These are phyloP conservation scores for Globisporangium heterothallicum DNA, from an alignment of 352 stramenopile species.

Conservation along the genomic window DNA sequence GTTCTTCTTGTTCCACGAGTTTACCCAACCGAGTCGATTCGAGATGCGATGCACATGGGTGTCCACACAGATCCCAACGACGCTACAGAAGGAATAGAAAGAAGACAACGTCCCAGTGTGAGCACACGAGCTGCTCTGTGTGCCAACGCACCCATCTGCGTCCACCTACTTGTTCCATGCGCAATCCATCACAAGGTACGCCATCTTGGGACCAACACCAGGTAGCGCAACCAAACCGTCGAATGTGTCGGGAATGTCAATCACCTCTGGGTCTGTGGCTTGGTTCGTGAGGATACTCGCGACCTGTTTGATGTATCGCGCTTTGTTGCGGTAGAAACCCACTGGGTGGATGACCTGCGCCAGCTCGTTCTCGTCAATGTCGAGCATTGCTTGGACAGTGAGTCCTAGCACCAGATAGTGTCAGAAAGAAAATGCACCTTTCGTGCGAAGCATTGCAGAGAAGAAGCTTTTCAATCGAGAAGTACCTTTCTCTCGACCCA, in stretches of 20 bases:
- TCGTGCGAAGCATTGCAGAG: too few relatives aligned
- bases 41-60: constrained; percentile 96
- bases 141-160: neutral
- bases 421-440: too few relatives aligned
- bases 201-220: constrained; percentile 97
- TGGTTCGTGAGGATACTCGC: constrained; percentile 39
- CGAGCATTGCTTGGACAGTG: constrained; percentile 83
- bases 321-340: constrained; percentile 97
- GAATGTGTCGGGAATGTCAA: constrained; percentile 91
- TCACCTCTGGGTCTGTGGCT: constrained; percentile 16
- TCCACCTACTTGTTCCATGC: constrained; percentile 81
- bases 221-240: constrained; percentile 87
- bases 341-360: constrained; percentile 88
- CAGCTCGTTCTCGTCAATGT: constrained; percentile 78
- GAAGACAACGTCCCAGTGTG: neutral
- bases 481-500: constrained; percentile 37
- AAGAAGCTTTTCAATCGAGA: too few relatives aligned
- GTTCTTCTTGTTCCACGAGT: constrained; percentile 83
- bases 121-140: too few relatives aligned
- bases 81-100: constrained; percentile 22
- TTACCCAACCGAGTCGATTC: constrained; percentile 92
- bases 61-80: constrained; percentile 93
- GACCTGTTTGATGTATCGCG: constrained; percentile 91
- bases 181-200: constrained; percentile 91
- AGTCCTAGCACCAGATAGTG: constrained; percentile 43